Percentiles rank a stretch among this genome's conserved stretches.
Conservation (phyloP, 495 filamentous ascomycete species). For the Aspergillus mulundensis region DNA sequence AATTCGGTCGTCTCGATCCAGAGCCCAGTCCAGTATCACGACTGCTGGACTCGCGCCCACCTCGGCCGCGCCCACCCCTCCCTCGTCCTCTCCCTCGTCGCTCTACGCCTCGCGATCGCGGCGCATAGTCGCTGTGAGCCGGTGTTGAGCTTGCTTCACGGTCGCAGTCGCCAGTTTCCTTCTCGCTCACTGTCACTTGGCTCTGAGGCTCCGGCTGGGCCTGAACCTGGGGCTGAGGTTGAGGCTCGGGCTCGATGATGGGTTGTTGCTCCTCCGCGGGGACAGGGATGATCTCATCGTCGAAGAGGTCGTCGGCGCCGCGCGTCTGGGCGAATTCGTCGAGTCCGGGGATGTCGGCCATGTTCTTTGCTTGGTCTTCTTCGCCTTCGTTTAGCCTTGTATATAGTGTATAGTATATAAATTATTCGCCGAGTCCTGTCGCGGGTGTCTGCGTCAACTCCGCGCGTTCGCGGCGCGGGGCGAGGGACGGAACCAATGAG, state of each 20-base stretch:
- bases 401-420: not conserved
- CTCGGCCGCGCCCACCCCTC: constrained; percentile 27
- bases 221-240: not conserved
- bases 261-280: constrained; percentile 34
- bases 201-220: constrained; percentile 23
- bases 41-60: constrained; percentile 29
- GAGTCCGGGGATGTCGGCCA: constrained; percentile 27
- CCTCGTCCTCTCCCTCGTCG: constrained; percentile 37
- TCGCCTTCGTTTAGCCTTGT: not conserved
- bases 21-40: constrained; percentile 30
- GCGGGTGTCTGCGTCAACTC: constrained; percentile 12
- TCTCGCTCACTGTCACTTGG: constrained; percentile 6
- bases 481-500: constrained; percentile 11
- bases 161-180: constrained; percentile 16
- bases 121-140: constrained; percentile 18
- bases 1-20: constrained; percentile 26
- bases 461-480: constrained; percentile 8
- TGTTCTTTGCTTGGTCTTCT: constrained; percentile 3
- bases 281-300: constrained; percentile 67
- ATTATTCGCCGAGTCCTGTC: not conserved
- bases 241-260: not conserved
- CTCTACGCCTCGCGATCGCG: constrained; percentile 35
- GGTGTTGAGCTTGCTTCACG: constrained; percentile 11
- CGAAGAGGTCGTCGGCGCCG: constrained; percentile 63
- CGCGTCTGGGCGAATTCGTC: constrained; percentile 63